Evolutionary conservation across 164 flowering plant genomes (phyloP).

Genomic region (Echeveria elegans): DNA sequence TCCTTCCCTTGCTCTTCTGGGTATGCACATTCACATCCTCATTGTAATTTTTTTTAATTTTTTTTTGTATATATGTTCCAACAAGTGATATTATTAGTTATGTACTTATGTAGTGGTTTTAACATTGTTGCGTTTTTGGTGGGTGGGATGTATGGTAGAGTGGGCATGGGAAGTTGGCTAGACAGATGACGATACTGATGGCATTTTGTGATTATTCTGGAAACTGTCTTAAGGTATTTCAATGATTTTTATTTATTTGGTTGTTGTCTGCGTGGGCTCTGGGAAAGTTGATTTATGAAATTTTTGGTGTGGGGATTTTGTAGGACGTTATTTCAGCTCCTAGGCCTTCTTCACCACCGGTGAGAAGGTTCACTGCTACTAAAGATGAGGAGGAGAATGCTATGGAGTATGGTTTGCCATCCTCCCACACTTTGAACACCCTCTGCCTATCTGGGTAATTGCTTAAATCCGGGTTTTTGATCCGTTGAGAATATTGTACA

Average conservation of each 20-base stretch:
- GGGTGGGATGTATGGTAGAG: conserved; percentile 56
- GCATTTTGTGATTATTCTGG: conserved; percentile 94
- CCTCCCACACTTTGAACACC: conserved; percentile 96
- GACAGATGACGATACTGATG: conserved; percentile 94
- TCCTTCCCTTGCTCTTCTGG: conserved; percentile 96
- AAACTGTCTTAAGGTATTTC: conserved; percentile 65
- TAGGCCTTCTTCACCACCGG: conserved; percentile 83
- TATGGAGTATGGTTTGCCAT: conserved; percentile 93
- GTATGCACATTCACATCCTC: conserved; percentile 24
- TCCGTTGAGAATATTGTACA: not conserved
- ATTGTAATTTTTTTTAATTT: not conserved
- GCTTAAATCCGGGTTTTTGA: not conserved
- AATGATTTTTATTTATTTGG: conserved; percentile 1
- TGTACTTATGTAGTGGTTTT: too few relatives aligned
- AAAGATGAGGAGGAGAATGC: conserved; percentile 93
- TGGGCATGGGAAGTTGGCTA: conserved; percentile 90
- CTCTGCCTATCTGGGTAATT: conserved; percentile 88
- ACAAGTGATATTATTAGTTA: too few relatives aligned
- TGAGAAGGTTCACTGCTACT: conserved; percentile 75
- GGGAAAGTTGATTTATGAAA: not conserved
- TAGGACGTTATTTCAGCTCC: conserved; percentile 94
- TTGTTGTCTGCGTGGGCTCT: too few relatives aligned
- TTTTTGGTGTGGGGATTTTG: conserved; percentile 10
- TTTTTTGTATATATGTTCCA: too few relatives aligned
- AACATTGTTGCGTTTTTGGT: not conserved